Evolutionary conservation across 2,329 filamentous ascomycete species (phyloP).

Genomic region (Alternaria sp.): DNA sequence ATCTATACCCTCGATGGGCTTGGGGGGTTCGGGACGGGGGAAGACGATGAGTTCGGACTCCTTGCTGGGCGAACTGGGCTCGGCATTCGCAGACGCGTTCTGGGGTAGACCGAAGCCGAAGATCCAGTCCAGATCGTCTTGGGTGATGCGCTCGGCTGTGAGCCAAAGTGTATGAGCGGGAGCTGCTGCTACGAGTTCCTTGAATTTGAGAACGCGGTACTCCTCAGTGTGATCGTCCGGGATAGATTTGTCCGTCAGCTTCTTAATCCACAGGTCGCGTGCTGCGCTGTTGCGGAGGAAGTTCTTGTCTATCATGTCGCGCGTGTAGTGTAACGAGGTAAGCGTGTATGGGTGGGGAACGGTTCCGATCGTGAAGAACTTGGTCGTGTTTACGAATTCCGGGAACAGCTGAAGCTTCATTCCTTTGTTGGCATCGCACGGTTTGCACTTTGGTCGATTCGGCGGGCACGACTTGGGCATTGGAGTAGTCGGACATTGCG

Average conservation of each 20-base stretch:
- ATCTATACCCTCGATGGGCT: conserved; percentile 58
- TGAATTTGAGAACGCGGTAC: conserved; percentile 74
- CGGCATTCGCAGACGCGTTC: conserved; percentile 58
- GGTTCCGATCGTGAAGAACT: conserved; percentile 80
- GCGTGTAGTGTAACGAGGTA: conserved; percentile 66
- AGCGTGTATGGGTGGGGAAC: conserved; percentile 93
- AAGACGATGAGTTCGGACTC: conserved; percentile 59
- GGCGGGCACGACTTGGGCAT: conserved; percentile 82
- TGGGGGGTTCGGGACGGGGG: conserved; percentile 53
- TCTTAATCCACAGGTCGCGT: conserved; percentile 80
- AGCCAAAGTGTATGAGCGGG: conserved; percentile 77
- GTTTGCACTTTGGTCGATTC: conserved; percentile 74
- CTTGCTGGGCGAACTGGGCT: conserved; percentile 64
- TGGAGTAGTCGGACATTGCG: conserved; percentile 75
- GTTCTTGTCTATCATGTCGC: conserved; percentile 52
- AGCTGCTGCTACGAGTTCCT: conserved; percentile 76
- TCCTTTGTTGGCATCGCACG: conserved; percentile 68
- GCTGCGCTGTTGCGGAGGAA: conserved; percentile 64
- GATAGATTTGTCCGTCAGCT: conserved; percentile 72
- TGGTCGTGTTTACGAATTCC: conserved; percentile 73
- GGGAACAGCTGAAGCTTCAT: conserved; percentile 71
- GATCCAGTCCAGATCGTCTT: conserved; percentile 82
- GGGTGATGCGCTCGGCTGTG: conserved; percentile 68
- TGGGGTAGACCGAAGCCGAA: conserved; percentile 84
- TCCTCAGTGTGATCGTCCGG: conserved; percentile 67